Evolutionary conservation across 1,284 basidiomycete species (phyloP).

Genomic region (Cryptococcus sp.): DNA sequence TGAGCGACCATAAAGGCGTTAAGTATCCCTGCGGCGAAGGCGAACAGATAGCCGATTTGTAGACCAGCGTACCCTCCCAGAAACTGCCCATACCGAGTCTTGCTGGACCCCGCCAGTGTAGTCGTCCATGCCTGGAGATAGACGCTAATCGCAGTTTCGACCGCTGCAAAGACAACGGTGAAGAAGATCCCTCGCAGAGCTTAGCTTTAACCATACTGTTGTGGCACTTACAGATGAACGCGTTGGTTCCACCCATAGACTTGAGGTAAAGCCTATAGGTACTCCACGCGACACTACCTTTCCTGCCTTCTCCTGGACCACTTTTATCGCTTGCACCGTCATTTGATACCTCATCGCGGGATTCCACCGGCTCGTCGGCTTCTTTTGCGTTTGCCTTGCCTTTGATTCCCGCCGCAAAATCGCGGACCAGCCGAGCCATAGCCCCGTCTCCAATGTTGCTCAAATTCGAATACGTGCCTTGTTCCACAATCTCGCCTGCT

Average conservation of each 20-base stretch:
- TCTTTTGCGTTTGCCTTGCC: slow-evolving; percentile 6
- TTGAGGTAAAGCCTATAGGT: slow-evolving; percentile 57
- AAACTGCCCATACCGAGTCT: slow-evolving; percentile 17
- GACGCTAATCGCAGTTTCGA: slow-evolving; percentile 15
- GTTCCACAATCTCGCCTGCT: slow-evolving; percentile 14
- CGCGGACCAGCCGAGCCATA: slow-evolving; percentile 10
- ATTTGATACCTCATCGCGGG: neutral
- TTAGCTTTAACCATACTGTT: neutral
- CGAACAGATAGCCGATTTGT: slow-evolving; percentile 19
- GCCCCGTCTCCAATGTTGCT: slow-evolving; percentile 1
- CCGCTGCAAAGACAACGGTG: slow-evolving; percentile 2
- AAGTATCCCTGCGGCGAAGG: slow-evolving; percentile 12
- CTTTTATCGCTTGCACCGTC: slow-evolving; percentile 1
- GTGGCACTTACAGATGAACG: slow-evolving; percentile 9
- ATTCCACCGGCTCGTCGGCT: neutral
- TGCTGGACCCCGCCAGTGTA: slow-evolving; percentile 4
- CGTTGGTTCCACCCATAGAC: slow-evolving; percentile 10
- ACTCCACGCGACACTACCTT: slow-evolving; percentile 69
- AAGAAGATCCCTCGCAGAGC: slow-evolving; percentile 7
- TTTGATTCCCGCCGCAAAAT: slow-evolving; percentile 13
- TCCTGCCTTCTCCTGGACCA: slow-evolving; percentile 57
- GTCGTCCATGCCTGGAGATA: slow-evolving; percentile 29
- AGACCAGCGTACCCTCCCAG: slow-evolving; percentile 26
- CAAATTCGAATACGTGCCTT: slow-evolving; percentile 15
- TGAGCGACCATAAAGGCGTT: slow-evolving; percentile 19